Conservation (phyloP, 805 yeast genomes). For the Jamesozyma hellenica region DNA sequence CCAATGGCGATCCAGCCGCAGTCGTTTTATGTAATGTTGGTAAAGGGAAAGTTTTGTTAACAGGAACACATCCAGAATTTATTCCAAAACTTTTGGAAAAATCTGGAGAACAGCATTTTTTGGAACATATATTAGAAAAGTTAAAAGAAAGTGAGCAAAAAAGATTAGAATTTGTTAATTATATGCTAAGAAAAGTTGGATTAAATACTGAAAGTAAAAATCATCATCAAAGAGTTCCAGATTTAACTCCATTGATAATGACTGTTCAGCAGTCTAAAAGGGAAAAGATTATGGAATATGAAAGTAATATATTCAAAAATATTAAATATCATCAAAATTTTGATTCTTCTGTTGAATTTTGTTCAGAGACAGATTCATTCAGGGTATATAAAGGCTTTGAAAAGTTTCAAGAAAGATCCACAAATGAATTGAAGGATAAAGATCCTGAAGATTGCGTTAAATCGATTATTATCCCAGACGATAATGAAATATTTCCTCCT, state of each 20-base stretch:
- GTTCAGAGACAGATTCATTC: slow-evolving; percentile 25
- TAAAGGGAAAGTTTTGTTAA: slow-evolving; percentile 61
- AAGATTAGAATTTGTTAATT: slow-evolving; percentile 48
- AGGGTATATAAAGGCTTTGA: slow-evolving; percentile 16
- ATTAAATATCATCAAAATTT: slow-evolving; percentile 29
- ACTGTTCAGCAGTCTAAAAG: slow-evolving; percentile 18
- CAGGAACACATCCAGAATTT: slow-evolving; percentile 90
- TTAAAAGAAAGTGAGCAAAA: slow-evolving; percentile 36
- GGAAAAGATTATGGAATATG: slow-evolving; percentile 9
- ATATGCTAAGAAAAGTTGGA: slow-evolving; percentile 50
- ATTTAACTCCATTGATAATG: slow-evolving; percentile 56
- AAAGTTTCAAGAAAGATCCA: slow-evolving; percentile 9
- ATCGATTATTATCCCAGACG: slow-evolving; percentile 36
- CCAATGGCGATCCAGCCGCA: slow-evolving; percentile 45
- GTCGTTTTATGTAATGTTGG: slow-evolving; percentile 55
- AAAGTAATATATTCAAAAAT: slow-evolving; percentile 7
- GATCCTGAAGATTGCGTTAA: slow-evolving; percentile 51
- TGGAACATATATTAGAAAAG: slow-evolving; percentile 30
- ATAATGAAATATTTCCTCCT: slow-evolving; percentile 39
- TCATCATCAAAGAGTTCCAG: slow-evolving; percentile 43
- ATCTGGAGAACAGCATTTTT: slow-evolving; percentile 25
- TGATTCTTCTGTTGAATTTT: slow-evolving; percentile 35
- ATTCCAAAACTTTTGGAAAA: slow-evolving; percentile 42
- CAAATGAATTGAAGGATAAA: slow-evolving; percentile 18
- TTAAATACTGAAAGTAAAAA: slow-evolving; percentile 49